Evolutionary conservation across 2,329 filamentous ascomycete genomes (phyloP).

Genomic region (Calonectria leucothoes): DNA sequence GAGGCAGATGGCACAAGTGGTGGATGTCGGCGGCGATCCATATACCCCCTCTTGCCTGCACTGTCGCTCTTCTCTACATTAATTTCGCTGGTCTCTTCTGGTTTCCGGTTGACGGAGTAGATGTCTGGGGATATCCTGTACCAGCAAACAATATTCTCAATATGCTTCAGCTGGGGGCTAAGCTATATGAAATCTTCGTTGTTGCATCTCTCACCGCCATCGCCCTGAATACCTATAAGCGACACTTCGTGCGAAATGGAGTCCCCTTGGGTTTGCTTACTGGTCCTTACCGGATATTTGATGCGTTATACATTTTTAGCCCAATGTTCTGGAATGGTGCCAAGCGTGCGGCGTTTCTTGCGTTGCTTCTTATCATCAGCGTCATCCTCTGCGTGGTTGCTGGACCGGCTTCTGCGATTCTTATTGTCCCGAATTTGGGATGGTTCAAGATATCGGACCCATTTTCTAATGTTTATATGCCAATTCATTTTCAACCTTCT

Average conservation of each 20-base stretch:
- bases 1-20: background rate
- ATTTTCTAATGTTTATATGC: background rate
- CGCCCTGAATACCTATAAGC: background rate
- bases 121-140: background rate
- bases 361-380: background rate
- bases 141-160: conserved; percentile 1
- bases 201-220: background rate
- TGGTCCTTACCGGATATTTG: background rate
- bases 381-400: background rate
- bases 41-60: background rate
- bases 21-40: background rate
- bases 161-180: conserved; percentile 9
- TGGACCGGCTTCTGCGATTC: conserved; percentile 14
- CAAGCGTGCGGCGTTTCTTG: background rate
- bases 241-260: background rate
- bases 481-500: background rate
- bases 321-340: conserved; percentile 1
- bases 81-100: background rate
- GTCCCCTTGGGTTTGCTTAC: conserved; percentile 8
- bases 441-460: background rate
- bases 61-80: background rate
- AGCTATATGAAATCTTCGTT: conserved; percentile 15
- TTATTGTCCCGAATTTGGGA: background rate
- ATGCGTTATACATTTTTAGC: background rate
- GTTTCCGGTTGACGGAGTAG: background rate